Percentiles rank a stretch among this genome's conserved stretches.
Conservation (phyloP, 352 stramenopile species). For the Phytophthora pini region DNA sequence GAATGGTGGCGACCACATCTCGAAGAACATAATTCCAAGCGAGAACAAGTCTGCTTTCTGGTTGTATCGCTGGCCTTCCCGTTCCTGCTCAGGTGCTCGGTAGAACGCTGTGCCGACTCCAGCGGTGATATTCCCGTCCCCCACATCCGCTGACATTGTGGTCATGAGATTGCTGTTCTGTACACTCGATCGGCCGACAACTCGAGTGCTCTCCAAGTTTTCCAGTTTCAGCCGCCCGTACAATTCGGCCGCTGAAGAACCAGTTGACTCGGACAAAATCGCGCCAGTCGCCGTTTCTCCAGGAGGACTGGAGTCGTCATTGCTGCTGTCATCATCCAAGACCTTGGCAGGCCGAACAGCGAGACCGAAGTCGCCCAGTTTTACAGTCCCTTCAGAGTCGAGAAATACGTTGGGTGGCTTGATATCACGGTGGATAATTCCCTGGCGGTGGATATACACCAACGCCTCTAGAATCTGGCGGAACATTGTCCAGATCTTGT, state of each 20-base stretch:
- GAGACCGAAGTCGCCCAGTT: constrained; percentile 96
- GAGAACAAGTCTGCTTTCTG: constrained; percentile 96
- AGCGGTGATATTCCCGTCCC: constrained; percentile 89
- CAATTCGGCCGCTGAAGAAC: constrained; percentile 71
- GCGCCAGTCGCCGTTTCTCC: constrained; percentile 31
- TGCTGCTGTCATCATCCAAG: constrained; percentile 45
- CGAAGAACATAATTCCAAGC: constrained; percentile 95
- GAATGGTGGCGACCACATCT: constrained; percentile 95
- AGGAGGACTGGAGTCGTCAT: constrained; percentile 22
- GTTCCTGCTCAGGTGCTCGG: constrained; percentile 94
- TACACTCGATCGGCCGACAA: constrained; percentile 27
- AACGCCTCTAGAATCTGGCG: constrained; percentile 96
- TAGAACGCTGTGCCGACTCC: constrained; percentile 97
- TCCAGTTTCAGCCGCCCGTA: constrained; percentile 76
- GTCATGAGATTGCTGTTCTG: constrained; percentile 49
- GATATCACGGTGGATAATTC: constrained; percentile 94
- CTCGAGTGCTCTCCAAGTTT: constrained; percentile 69
- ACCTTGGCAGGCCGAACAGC: constrained; percentile 83
- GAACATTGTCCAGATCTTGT: constrained; percentile 95
- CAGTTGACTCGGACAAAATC: constrained; percentile 61
- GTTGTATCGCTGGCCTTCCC: constrained; percentile 86
- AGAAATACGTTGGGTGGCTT: constrained; percentile 96
- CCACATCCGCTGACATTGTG: constrained; percentile 56
- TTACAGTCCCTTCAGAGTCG: constrained; percentile 92
- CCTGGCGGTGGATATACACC: constrained; percentile 94